Evolutionary conservation across 345 rosid species (phyloP), one percentile per base, ranked within the genome.

Genomic region (Murraya koenigii): DNA sequence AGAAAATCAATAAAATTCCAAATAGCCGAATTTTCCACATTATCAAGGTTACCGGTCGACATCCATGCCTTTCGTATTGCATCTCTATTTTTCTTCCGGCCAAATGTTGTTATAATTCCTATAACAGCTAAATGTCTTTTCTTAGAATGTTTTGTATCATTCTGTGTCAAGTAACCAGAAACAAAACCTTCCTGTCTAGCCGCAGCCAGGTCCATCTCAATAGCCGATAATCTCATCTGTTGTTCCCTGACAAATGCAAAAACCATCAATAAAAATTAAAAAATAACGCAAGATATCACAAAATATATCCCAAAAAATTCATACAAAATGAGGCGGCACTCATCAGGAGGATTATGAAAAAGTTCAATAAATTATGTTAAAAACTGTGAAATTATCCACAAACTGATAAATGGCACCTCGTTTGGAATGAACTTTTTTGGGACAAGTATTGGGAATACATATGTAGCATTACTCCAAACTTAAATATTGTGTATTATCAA

Each of bases 51-150:
- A 83, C 92, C 90, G 1, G 84, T 74, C 26, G 84, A 85, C 90
- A 87, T 86, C 92, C 90, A 87, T 11, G 90, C 86, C 78, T 82
- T 80, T 20, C 90, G 84, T 67, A 86, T 85, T 32, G 90, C 89
- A 86, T 84, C 88, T 79, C 89, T 82, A 74, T 89, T 86, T 80
- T 78, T 87, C 86, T 80, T 87, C 32, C 81, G 82, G 49, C 92
- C 92, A 77, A 86, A 87, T 8, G 84, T 84, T 28, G 90, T 89
- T 66, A 86, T 72, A 13, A 89, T 80, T 41, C 89, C 89, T 62
- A 84, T 64, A 66, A 84, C 87, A 54, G 81, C 90, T 70, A 87
- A 79, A 71, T 66, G 71, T 80, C 79, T 84, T 82, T 83, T 86
- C 87, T 83, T 83, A 13, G 80, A 58, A 67, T 26, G 72, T 36